These are phyloP conservation scores for Monosporascus sp. DNA, from an alignment of 2,329 filamentous ascomycete species.

Conservation along the genomic window DNA sequence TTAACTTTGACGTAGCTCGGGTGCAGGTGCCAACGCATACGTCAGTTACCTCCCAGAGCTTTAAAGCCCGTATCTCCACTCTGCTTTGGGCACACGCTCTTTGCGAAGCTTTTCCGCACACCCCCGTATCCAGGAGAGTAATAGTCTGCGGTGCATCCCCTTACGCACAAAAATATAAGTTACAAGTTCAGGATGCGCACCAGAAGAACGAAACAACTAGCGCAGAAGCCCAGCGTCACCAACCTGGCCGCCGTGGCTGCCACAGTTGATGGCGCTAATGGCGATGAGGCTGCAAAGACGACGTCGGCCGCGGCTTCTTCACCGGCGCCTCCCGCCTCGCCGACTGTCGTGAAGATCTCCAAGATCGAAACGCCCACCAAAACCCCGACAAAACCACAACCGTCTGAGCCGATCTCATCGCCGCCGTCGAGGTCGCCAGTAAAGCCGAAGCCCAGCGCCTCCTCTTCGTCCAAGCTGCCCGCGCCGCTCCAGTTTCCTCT, in stretches of 20 bases:
- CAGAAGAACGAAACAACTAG: conserved; percentile 2
- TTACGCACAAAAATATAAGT: not conserved
- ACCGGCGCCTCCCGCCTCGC: conserved; percentile 5
- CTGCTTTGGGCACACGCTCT: not conserved
- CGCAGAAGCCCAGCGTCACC: not conserved
- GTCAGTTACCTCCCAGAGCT: too few species aligned
- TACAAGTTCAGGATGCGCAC: conserved; percentile 4
- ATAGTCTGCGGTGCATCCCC: not conserved
- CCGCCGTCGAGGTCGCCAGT: not conserved
- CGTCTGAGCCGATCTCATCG: not conserved
- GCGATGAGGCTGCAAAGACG: not conserved
- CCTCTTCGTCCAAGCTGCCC: conserved; percentile 35
- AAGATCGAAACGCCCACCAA: conserved; percentile 20
- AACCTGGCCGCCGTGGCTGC: not conserved
- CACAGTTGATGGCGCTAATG: not conserved
- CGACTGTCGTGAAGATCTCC: conserved; percentile 18
- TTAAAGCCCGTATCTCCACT: too few species aligned
- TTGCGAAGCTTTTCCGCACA: not conserved
- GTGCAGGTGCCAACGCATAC: too few species aligned
- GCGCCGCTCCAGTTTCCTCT: conserved; percentile 46
- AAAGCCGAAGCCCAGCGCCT: conserved; percentile 1
- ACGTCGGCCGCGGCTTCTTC: not conserved
- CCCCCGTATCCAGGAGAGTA: not conserved
- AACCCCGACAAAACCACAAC: not conserved
- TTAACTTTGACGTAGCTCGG: too few species aligned